Percentiles rank a stretch among this genome's conserved stretches.
These are phyloP conservation scores for Eucalyptus camaldulensis DNA, from an alignment of 345 rosid species.

Conservation along the genomic window DNA sequence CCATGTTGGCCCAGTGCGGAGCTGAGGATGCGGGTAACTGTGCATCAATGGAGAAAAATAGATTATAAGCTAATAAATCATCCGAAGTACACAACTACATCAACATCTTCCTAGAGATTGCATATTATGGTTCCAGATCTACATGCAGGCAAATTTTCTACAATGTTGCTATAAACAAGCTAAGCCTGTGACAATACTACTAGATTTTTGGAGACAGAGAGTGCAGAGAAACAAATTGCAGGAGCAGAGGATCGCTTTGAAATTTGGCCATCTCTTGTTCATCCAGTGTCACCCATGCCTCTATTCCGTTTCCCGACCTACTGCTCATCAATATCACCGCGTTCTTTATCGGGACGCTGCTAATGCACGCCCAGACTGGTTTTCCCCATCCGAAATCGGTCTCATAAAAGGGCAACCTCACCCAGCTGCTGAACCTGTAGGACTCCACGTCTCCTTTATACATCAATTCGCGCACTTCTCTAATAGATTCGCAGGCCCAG, in stretches of 20 bases:
- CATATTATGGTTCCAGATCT: not conserved
- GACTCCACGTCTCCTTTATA: not conserved
- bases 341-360: not conserved
- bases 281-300: conserved; percentile 1
- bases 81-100: not conserved
- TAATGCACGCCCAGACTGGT: not conserved
- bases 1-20: not conserved
- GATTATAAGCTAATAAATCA: not conserved
- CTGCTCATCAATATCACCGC: not conserved
- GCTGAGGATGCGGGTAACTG: not conserved
- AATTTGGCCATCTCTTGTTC: conserved; percentile 15
- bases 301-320: conserved; percentile 5
- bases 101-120: not conserved
- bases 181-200: not conserved
- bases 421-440: not conserved
- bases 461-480: not conserved
- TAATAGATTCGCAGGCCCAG: not conserved
- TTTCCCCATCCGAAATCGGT: conserved; percentile 2
- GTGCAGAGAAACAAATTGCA: not conserved
- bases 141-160: not conserved
- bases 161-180: not conserved
- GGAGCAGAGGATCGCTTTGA: not conserved
- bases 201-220: not conserved
- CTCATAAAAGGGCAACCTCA: not conserved
- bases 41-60: not conserved